Conservation (phyloP, 1,139 yeast species). For the Blastobotrys petasosporus region DNA sequence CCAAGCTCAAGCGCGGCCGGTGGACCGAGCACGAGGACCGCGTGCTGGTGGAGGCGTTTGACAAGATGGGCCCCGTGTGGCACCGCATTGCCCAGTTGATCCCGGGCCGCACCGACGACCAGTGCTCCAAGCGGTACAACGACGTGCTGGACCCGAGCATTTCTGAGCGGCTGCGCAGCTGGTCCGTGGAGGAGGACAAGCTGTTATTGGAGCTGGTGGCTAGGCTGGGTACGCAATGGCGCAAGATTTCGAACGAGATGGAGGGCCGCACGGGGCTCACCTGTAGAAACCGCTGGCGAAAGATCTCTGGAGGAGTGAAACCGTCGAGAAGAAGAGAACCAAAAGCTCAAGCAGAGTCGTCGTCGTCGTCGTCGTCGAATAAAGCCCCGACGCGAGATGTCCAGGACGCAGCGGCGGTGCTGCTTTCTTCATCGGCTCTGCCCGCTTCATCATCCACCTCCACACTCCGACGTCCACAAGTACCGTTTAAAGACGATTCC, state of each 20-base stretch:
- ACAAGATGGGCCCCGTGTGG: conserved; percentile 76
- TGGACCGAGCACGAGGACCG: conserved; percentile 89
- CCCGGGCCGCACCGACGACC: conserved; percentile 87
- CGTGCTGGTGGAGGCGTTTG: conserved; percentile 54
- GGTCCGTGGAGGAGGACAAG: conserved; percentile 77
- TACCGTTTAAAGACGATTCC: not conserved
- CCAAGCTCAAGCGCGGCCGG: conserved; percentile 71
- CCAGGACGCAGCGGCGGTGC: not conserved
- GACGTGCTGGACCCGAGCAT: conserved; percentile 84
- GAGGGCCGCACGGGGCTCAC: conserved; percentile 81
- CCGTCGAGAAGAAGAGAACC: conserved; percentile 49
- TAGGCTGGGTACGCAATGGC: conserved; percentile 84
- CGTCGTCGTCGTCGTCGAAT: no score
- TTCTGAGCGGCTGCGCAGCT: conserved; percentile 68
- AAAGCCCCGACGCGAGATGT: not conserved
- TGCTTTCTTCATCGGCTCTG: not conserved
- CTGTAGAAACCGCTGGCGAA: conserved; percentile 89
- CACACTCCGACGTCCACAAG: not conserved
- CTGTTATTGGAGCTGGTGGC: conserved; percentile 59
- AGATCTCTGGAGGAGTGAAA: conserved; percentile 49
- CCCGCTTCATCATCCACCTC: not conserved
- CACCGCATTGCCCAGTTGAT: conserved; percentile 71
- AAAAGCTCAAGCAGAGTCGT: conserved; percentile 1
- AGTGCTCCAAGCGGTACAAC: conserved; percentile 84
- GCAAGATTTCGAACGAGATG: conserved; percentile 66